Percentiles rank a stretch among this genome's conserved stretches.
These are phyloP conservation scores for Psidium friedrichsthalianum DNA, from an alignment of 345 rosid species.

Conservation along the genomic window DNA sequence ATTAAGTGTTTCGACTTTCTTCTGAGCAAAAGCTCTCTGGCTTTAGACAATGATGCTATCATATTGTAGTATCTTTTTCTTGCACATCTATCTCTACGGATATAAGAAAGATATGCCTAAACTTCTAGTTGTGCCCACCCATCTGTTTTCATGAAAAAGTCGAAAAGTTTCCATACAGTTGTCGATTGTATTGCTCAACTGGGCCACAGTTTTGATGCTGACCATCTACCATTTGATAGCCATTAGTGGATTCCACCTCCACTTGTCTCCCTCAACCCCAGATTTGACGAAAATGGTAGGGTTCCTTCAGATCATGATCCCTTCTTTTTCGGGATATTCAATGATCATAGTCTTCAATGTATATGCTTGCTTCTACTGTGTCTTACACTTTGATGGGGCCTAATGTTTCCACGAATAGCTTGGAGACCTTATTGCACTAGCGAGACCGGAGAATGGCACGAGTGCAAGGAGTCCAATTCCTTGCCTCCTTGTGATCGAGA, in stretches of 20 bases:
- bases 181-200: constrained; percentile 19
- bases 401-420: not conserved
- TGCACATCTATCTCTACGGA: not conserved
- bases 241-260: constrained; percentile 41
- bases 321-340: constrained; percentile 2
- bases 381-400: not conserved
- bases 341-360: not conserved
- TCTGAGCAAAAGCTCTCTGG: not conserved
- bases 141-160: not conserved
- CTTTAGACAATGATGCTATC: not conserved
- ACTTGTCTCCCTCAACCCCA: constrained; percentile 10
- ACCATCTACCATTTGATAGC: constrained; percentile 13
- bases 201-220: constrained; percentile 14
- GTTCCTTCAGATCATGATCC: not conserved
- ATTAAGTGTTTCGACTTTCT: not conserved
- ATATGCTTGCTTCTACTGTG: not conserved
- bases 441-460: not conserved
- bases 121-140: not conserved
- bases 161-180: not conserved
- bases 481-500: not conserved
- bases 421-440: not conserved
- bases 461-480: not conserved
- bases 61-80: not conserved
- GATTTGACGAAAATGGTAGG: not conserved
- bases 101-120: not conserved